Evolutionary conservation across 2,329 filamentous ascomycete genomes (phyloP).

Genomic region (Beauveria scarabaeidicola): DNA sequence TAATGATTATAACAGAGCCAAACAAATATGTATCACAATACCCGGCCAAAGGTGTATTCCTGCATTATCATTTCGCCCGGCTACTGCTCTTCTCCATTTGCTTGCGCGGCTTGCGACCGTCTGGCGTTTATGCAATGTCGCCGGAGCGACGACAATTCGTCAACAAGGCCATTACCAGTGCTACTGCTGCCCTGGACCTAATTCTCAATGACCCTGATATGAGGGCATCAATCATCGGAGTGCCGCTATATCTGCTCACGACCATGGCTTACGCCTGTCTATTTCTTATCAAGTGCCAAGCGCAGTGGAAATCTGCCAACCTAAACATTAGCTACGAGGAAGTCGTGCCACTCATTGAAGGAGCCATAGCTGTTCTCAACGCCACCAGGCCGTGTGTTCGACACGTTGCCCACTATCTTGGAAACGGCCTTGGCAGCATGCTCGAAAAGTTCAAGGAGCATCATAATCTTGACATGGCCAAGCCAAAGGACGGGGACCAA

Average conservation of each 20-base stretch:
- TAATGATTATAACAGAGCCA: slow-evolving; percentile 25
- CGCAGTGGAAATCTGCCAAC: slow-evolving; percentile 21
- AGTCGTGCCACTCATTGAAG: slow-evolving; percentile 19
- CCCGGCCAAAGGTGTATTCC: slow-evolving; percentile 38
- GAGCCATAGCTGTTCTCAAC: slow-evolving; percentile 18
- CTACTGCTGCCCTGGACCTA: slow-evolving; percentile 22
- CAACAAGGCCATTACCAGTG: slow-evolving; percentile 30
- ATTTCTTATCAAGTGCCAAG: slow-evolving; percentile 26
- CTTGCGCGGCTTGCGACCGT: slow-evolving; percentile 26
- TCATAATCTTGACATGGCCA: background rate
- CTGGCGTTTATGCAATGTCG: slow-evolving; percentile 33
- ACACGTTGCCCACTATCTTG: slow-evolving; percentile 23
- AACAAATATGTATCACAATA: slow-evolving; percentile 39
- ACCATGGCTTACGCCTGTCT: slow-evolving; percentile 25
- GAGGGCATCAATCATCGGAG: slow-evolving; percentile 22
- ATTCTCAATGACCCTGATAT: slow-evolving; percentile 24
- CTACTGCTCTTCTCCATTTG: slow-evolving; percentile 42
- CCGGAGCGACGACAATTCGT: slow-evolving; percentile 35
- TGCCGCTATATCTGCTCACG: slow-evolving; percentile 25
- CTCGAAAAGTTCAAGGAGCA: slow-evolving; percentile 21
- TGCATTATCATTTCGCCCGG: slow-evolving; percentile 43
- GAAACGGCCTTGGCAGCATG: slow-evolving; percentile 22
- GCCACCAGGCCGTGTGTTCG: slow-evolving; percentile 20
- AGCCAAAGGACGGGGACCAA: slow-evolving; percentile 11
- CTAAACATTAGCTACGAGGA: slow-evolving; percentile 24